phyloP scores from a whole-genome alignment of 176 grass and related monocot species.

The Aechmea fasciata region DNA sequence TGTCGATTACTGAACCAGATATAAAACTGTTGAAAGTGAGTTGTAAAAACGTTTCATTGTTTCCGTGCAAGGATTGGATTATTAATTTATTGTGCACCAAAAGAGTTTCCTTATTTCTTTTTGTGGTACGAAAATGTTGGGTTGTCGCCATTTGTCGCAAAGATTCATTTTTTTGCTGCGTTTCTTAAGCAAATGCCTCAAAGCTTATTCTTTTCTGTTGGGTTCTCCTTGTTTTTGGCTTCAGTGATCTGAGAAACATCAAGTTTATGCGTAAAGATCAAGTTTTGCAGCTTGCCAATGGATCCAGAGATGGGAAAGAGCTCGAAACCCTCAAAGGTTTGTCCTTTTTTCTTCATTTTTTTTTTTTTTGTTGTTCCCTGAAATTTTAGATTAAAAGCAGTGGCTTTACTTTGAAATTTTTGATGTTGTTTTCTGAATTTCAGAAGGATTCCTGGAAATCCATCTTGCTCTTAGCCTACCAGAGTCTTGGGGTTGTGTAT shows the following conservation, averaged over 20 bases:
- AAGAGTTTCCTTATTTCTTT: too few species aligned
- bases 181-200: neutral
- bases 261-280: constrained; percentile 3
- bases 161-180: neutral
- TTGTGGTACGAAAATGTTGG: too few species aligned
- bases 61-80: too few species aligned
- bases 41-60: too few species aligned
- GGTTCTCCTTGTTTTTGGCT: neutral
- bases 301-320: constrained; percentile 56
- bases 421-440: constrained; percentile 15
- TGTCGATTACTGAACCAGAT: too few species aligned
- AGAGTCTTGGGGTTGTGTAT: constrained; percentile 95
- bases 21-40: too few species aligned
- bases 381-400: constrained; percentile 3
- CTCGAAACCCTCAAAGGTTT: constrained; percentile 38
- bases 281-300: constrained; percentile 34
- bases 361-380: neutral
- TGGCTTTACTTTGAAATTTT: constrained; percentile 19
- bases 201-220: constrained; percentile 6
- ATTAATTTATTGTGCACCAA: too few species aligned
- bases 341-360: neutral
- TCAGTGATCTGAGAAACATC: neutral
- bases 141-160: neutral
- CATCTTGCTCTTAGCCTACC: constrained; percentile 80
- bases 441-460: constrained; percentile 90